Base-by-base conservation (phyloP, 257 asterid species). In the Rubia yunnanensis region DNA sequence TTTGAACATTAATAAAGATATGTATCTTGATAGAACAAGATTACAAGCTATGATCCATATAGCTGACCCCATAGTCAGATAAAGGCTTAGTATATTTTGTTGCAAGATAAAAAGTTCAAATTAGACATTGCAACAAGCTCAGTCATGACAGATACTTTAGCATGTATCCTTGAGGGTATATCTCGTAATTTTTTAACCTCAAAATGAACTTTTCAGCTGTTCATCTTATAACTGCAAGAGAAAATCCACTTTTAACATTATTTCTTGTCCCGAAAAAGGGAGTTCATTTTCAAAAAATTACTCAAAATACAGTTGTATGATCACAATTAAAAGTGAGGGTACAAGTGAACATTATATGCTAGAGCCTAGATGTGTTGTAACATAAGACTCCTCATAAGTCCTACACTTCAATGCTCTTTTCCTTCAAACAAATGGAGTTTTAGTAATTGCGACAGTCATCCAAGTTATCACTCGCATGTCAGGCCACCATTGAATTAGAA, bases 281-380 rank as follows among this genome's bases (percentile, higher is more conserved):
- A 44, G 22, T 17, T 44, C 52, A 7, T 20, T 50, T 50, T 22
- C 27, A 1, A 13, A 18, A 5, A 5, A 18, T 18, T 8, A 18
- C 28, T 20, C 22, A 23, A 20, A 7, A 53, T 24, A 53, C 30
- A 24, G 31, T 53, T 53, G 59, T 53, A 11, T 53, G 30, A 1
- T 53, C 59, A 10, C 59, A 53, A 53, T 53, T 20, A 53, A 22
- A 53, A 53, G 57, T 50, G 27, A 50, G 57, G 57, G 56, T 20
- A 50, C 26, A 53, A 53, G 59, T 20, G 30, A 22, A 23, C 17
- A 53, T 24, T 23, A 18, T n/a, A 18, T 36, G 13, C 8, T 36
- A 36, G 14, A 32, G 3, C n/a, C n/a, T n/a, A n/a, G n/a, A n/a
- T n/a, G n/a, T 32, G 3, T 3, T 32, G 50, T 52, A 52, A 15